These are phyloP conservation scores for Quercus ilex DNA, from an alignment of 306 rosid species.

Conservation along the genomic window DNA sequence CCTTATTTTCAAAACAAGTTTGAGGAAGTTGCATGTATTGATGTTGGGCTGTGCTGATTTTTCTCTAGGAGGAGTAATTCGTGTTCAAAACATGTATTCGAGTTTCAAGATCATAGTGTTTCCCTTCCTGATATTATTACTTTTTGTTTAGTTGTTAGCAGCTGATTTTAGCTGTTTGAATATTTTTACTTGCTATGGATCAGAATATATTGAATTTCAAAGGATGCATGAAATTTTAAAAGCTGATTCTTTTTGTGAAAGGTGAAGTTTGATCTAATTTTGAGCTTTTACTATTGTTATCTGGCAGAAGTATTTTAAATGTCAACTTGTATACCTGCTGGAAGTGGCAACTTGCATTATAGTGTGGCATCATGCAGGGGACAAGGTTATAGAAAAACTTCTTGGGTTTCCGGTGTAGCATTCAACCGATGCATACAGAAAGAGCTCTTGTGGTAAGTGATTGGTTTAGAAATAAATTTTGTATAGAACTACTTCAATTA, in stretches of 20 bases:
- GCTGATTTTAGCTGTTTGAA: background rate
- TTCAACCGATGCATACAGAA: conserved; percentile 36
- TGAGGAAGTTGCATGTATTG: background rate
- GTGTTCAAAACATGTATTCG: background rate
- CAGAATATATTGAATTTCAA: background rate
- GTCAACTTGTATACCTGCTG: conserved; percentile 61
- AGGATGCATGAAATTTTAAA: background rate
- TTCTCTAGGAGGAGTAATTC: background rate
- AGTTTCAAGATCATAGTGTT: too few species aligned
- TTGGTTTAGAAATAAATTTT: background rate
- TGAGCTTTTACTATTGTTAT: conserved; percentile 15
- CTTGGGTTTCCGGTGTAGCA: conserved; percentile 38
- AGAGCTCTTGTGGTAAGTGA: conserved; percentile 55
- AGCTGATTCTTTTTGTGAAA: conserved; percentile 12
- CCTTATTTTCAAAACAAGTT: background rate
- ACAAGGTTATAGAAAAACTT: conserved; percentile 42
- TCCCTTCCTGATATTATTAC: background rate
- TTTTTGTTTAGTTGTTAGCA: background rate
- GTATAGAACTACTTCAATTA: background rate
- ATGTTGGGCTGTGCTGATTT: background rate
- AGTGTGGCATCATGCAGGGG: conserved; percentile 29
- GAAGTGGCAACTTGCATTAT: conserved; percentile 47
- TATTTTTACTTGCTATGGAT: conserved; percentile 3
- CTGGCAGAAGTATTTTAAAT: conserved; percentile 42
- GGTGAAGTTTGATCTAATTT: conserved; percentile 13